phyloP scores from a whole-genome alignment of 2,329 filamentous ascomycete species.

The Fusarium sp. region DNA sequence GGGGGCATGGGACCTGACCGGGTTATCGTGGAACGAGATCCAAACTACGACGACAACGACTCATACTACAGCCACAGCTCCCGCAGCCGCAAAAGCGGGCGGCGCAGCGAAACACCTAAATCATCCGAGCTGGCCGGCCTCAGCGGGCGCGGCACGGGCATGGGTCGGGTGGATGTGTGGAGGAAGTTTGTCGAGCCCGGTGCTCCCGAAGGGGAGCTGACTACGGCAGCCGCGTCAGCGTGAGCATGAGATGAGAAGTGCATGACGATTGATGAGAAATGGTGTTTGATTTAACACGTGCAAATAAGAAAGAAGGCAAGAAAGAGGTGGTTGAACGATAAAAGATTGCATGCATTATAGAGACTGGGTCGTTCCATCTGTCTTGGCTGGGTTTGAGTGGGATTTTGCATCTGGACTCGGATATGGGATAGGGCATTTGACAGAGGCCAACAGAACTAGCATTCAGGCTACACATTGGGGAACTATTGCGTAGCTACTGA shows the following conservation, averaged over 20 bases:
- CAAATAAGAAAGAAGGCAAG: neutral
- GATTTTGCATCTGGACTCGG: conserved; percentile 13
- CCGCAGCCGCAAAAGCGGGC: conserved; percentile 41
- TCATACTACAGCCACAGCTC: conserved; percentile 43
- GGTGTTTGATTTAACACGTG: conserved; percentile 14
- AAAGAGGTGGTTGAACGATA: neutral
- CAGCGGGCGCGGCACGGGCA: conserved; percentile 54
- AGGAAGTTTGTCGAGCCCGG: conserved; percentile 57
- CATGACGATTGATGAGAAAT: conserved; percentile 20
- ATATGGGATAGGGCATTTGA: conserved; percentile 12
- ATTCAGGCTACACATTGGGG: neutral
- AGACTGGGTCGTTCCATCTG: conserved; percentile 10
- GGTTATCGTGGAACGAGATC: conserved; percentile 40
- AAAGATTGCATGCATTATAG: conserved; percentile 19
- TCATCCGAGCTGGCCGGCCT: conserved; percentile 59
- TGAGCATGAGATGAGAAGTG: conserved; percentile 1
- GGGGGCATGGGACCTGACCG: conserved; percentile 39
- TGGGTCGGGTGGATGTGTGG: conserved; percentile 60
- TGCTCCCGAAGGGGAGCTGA: conserved; percentile 48
- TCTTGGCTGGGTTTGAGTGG: conserved; percentile 4
- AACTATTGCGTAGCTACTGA: neutral
- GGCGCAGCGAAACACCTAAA: conserved; percentile 45
- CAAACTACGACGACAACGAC: conserved; percentile 48
- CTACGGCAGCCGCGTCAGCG: conserved; percentile 17
- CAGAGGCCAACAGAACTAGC: conserved; percentile 34